Base-by-base conservation (phyloP, 345 rosid genomes). In the Euphorbia lathyris region DNA sequence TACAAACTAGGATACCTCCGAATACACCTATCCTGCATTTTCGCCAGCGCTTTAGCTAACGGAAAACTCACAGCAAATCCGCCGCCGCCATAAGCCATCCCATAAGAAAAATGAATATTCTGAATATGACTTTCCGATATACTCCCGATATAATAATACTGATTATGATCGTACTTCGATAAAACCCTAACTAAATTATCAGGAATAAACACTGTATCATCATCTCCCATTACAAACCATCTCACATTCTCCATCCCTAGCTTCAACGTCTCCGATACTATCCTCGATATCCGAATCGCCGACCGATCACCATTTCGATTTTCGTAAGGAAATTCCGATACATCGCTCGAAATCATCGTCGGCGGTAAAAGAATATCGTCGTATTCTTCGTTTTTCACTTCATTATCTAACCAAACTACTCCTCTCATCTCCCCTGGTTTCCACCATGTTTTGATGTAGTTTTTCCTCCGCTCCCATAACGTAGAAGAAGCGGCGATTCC, bases 51-150 rank as follows among this genome's bases (percentile, higher is more conserved):
- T 62, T 74, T 80, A 0, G 97, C 98, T 58, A 90, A 74, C 0
- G 90, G 83, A 71, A 84, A 89, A 72, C 97, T 88, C 2, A 90
- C 86, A 14, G 93, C 93, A 9, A 93, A 90, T 5, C 97, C 96
- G n/a, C 97, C 98, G 16, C 98, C 98, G 9, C 98, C 97, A 29
- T 83, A 93, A 17, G 89, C 96, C 97, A 93, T 93, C 4, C 83
- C 85, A 43, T 86, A 87, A 0, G 87, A 84, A 69, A 90, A 93
- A 13, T 73, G 66, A 1, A 90, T 63, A 69, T 90, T 90, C 83
- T 93, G 98, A 17, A 80, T 36, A 58, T 93, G 97, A 74, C 88
- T 86, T 80, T 93, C 93, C n/a, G 97, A 89, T 0, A 84, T 70
- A 58, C 87, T 79, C 51, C 97, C 97, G 3, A 90, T 83, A 67